Percentiles rank a stretch among this genome's conserved stretches.
Conservation (phyloP, 495 filamentous ascomycete genomes). For the Cenococcum geophilum region DNA sequence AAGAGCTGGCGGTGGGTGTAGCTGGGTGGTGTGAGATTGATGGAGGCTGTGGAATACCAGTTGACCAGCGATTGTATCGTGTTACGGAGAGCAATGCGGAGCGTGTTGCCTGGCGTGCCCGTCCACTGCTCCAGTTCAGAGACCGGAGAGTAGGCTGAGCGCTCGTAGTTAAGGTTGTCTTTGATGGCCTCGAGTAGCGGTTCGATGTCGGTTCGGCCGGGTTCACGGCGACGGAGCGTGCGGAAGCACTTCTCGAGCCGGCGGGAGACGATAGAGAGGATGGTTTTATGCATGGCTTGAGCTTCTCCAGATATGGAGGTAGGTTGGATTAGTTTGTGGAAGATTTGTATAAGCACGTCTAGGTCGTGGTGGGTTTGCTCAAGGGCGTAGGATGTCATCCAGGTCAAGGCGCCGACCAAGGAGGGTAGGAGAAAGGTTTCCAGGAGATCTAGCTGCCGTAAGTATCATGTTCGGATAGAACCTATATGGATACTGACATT, state of each 20-base stretch:
- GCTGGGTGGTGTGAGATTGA: conserved; percentile 60
- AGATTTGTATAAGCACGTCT: conserved; percentile 64
- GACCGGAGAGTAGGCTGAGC: conserved; percentile 58
- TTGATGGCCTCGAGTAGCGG: conserved; percentile 65
- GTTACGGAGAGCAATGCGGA: conserved; percentile 55
- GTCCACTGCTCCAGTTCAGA: conserved; percentile 76
- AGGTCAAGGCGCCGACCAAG: conserved; percentile 70
- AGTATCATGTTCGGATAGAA: too few species aligned
- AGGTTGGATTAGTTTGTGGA: conserved; percentile 70
- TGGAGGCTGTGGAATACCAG: conserved; percentile 59
- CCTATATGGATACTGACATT: conserved; percentile 54
- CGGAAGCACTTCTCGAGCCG: conserved; percentile 69
- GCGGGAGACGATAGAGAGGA: conserved; percentile 75
- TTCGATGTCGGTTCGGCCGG: conserved; percentile 62
- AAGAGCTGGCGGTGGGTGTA: conserved; percentile 78
- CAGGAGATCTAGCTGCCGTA: conserved; percentile 56
- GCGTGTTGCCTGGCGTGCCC: conserved; percentile 52
- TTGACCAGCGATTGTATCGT: conserved; percentile 62
- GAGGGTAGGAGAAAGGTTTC: conserved; percentile 87
- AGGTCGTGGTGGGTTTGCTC: conserved; percentile 46
- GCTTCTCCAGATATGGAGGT: conserved; percentile 75
- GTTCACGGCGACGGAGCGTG: conserved; percentile 62
- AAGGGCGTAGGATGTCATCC: conserved; percentile 80
- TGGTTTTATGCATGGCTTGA: conserved; percentile 69
- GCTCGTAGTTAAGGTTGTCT: conserved; percentile 59